A percentile compares a stretch with the other conserved stretches of the same genome.
phyloP scores from a whole-genome alignment of 352 stramenopile genomes.

The Elongisporangium prolatum region DNA sequence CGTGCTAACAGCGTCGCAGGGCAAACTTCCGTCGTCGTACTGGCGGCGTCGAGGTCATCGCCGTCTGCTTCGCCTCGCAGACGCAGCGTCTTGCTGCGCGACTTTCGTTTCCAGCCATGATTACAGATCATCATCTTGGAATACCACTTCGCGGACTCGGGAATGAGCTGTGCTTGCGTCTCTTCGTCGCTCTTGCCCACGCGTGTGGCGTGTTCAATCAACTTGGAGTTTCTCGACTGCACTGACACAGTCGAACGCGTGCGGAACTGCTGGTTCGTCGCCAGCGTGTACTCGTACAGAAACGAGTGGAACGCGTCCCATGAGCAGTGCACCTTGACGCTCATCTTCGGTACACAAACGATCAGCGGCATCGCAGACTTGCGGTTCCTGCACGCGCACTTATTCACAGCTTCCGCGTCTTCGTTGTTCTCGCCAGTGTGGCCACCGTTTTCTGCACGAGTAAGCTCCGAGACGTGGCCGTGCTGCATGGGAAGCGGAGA shows the following conservation, averaged over 20 bases:
- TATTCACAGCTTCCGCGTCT: background rate
- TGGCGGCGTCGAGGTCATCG: background rate
- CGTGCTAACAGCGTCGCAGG: constrained; percentile 66
- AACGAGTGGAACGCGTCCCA: constrained; percentile 63
- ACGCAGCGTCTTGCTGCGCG: constrained; percentile 30
- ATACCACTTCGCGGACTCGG: constrained; percentile 58
- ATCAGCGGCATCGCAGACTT: background rate
- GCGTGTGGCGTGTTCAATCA: constrained; percentile 33
- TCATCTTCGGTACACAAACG: constrained; percentile 23
- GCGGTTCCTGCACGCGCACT: background rate
- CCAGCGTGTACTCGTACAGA: constrained; percentile 46
- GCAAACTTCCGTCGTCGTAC: constrained; percentile 14
- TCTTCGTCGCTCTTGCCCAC: constrained; percentile 22
- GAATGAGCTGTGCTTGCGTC: constrained; percentile 31
- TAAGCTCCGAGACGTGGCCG: background rate
- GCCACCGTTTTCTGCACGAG: background rate
- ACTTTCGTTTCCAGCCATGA: constrained; percentile 69
- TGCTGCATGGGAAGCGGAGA: background rate
- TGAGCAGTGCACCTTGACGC: constrained; percentile 41
- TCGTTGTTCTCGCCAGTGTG: background rate
- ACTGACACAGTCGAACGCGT: constrained; percentile 70
- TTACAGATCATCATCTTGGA: constrained; percentile 78
- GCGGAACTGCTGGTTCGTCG: constrained; percentile 62
- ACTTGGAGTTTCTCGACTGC: constrained; percentile 51
- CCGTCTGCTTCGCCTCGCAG: background rate